Percentiles rank a stretch among this genome's conserved stretches.
Conservation (phyloP, 106 monocot species). For the Narthecium ossifragum region DNA sequence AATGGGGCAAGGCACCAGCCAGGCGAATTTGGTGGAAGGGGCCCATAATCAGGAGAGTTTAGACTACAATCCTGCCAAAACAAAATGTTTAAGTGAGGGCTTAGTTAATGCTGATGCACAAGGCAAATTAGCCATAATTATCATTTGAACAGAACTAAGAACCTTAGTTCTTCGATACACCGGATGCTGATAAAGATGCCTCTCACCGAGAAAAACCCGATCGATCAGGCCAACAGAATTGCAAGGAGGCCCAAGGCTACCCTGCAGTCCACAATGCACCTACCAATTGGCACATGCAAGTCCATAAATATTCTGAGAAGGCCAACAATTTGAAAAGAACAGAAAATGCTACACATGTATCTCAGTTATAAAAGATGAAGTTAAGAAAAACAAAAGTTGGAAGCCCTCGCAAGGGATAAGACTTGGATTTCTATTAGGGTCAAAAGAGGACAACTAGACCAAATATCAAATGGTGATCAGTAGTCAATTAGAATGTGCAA, state of each 20-base stretch:
- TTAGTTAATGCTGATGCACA: slow-evolving; percentile 4
- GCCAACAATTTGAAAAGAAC: no score
- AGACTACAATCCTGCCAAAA: slow-evolving; percentile 69
- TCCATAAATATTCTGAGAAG: neutral
- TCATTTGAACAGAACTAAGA: neutral
- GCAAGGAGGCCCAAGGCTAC: slow-evolving; percentile 80
- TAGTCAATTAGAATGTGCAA: no score
- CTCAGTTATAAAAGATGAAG: no score
- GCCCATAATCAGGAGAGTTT: slow-evolving; percentile 93
- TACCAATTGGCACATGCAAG: slow-evolving; percentile 20
- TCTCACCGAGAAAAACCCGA: slow-evolving; percentile 67
- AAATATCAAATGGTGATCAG: no score
- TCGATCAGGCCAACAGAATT: slow-evolving; percentile 93
- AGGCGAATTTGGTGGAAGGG: slow-evolving; percentile 76
- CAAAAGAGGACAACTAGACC: no score
- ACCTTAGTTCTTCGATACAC: slow-evolving; percentile 95
- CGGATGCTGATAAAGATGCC: slow-evolving; percentile 81
- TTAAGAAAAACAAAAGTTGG: no score
- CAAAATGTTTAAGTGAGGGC: no score
- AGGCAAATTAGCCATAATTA: neutral
- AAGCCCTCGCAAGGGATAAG: no score
- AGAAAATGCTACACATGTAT: no score
- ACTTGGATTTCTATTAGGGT: no score
- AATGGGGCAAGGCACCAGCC: slow-evolving; percentile 94
- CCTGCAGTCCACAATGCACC: slow-evolving; percentile 76